Percentiles rank a stretch among this genome's conserved stretches.
Conservation (phyloP, 2,329 filamentous ascomycete genomes). For the Penicillium paneum region DNA sequence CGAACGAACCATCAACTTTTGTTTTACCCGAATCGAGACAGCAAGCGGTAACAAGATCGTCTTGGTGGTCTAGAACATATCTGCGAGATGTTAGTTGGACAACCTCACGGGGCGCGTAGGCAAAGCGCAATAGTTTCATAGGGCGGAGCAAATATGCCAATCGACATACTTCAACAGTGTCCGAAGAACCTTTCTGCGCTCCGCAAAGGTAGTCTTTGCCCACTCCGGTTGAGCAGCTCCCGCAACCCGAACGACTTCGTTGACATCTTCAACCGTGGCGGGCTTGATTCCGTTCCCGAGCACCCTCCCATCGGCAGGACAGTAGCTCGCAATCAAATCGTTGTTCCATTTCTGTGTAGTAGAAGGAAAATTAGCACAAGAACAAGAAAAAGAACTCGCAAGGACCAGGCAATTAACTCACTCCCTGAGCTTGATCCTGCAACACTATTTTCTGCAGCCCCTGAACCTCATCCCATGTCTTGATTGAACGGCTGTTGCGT, state of each 20-base stretch:
- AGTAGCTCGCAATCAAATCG: constrained; percentile 48
- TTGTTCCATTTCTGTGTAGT: constrained; percentile 38
- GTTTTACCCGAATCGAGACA: constrained; percentile 96
- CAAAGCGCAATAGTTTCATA: neutral
- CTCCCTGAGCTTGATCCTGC: constrained; percentile 39
- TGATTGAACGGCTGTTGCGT: constrained; percentile 28
- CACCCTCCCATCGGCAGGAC: constrained; percentile 81
- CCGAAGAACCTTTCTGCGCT: constrained; percentile 74
- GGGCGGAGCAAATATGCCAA: neutral
- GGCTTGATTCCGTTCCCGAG: constrained; percentile 67
- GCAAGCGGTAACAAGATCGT: constrained; percentile 77
- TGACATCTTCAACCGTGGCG: constrained; percentile 71
- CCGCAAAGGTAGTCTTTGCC: constrained; percentile 71
- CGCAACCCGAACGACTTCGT: constrained; percentile 72
- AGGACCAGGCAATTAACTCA: constrained; percentile 22
- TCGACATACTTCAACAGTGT: constrained; percentile 64
- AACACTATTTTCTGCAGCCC: constrained; percentile 35
- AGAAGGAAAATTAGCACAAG: constrained; percentile 15
- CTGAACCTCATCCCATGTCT: constrained; percentile 37
- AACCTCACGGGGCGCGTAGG: neutral
- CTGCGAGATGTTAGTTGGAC: constrained; percentile 28
- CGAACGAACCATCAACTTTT: constrained; percentile 86
- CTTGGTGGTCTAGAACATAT: constrained; percentile 83
- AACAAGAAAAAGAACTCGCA: neutral
- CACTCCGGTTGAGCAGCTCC: constrained; percentile 72